Conservation (phyloP, 768 basidiomycete species). For the Pholiota conissans region DNA sequence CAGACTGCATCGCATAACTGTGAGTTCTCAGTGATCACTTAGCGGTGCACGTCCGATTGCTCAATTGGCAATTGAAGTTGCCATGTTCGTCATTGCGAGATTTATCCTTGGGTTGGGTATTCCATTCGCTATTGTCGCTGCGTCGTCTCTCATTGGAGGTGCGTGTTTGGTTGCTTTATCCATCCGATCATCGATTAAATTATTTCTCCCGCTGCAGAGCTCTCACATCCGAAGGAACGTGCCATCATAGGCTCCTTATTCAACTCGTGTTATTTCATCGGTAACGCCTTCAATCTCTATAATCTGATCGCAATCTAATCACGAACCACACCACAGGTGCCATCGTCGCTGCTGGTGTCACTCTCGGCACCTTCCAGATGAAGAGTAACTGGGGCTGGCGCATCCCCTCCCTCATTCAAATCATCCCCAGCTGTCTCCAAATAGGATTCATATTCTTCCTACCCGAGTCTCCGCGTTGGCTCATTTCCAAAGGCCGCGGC, state of each 20-base stretch:
- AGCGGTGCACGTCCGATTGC: not conserved
- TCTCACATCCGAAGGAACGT: slow-evolving; percentile 71
- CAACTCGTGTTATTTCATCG: slow-evolving; percentile 64
- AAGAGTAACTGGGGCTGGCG: slow-evolving; percentile 63
- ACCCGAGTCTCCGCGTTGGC: slow-evolving; percentile 68
- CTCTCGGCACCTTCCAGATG: slow-evolving; percentile 66
- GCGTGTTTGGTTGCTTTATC: not conserved
- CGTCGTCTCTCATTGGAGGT: slow-evolving; percentile 65
- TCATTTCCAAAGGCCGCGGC: slow-evolving; percentile 54
- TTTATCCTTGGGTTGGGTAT: slow-evolving; percentile 60
- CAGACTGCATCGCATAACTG: slow-evolving; percentile 51
- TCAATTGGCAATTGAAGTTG: slow-evolving; percentile 34
- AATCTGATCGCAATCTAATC: too few species aligned
- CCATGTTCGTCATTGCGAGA: slow-evolving; percentile 59
- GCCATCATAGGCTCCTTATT: slow-evolving; percentile 63
- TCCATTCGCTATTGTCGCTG: slow-evolving; percentile 61
- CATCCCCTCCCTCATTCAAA: slow-evolving; percentile 64
- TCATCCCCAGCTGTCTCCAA: slow-evolving; percentile 53
- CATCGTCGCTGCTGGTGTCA: slow-evolving; percentile 59
- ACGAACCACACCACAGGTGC: slow-evolving; percentile 40
- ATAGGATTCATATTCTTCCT: slow-evolving; percentile 55
- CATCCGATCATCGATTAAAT: not conserved
- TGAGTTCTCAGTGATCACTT: slow-evolving; percentile 21
- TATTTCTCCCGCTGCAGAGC: slow-evolving; percentile 34
- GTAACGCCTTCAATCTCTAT: too few species aligned